Percentiles rank a stretch among this genome's conserved stretches.
Evolutionary conservation across 352 stramenopile species (phyloP).

Genomic region (Phytophthora melonis): DNA sequence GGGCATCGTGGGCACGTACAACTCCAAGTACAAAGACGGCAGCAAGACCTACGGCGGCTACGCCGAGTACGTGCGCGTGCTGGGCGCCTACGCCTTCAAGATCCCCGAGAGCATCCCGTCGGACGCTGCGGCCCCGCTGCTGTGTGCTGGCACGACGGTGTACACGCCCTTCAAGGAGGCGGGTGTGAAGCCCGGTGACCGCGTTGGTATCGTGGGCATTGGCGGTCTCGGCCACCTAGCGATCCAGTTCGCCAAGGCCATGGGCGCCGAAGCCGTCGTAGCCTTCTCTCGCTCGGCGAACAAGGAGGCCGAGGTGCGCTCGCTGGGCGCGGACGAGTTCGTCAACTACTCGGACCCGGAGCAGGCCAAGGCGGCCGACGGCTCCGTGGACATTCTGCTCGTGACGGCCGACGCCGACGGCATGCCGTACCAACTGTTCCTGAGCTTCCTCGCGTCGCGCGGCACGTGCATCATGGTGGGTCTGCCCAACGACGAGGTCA

Average conservation of each 20-base stretch:
- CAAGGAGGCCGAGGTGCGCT: conserved; percentile 63
- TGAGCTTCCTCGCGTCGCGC: conserved; percentile 58
- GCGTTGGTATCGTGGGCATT: conserved; percentile 83
- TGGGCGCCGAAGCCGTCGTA: conserved; percentile 64
- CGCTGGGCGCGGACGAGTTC: conserved; percentile 75
- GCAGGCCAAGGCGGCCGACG: conserved; percentile 30
- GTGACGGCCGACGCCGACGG: conserved; percentile 72
- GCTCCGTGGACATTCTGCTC: conserved; percentile 75
- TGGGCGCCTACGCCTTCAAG: conserved; percentile 68
- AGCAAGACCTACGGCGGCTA: conserved; percentile 67
- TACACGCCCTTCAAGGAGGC: conserved; percentile 76
- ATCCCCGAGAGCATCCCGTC: conserved; percentile 79
- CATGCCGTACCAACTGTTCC: conserved; percentile 56
- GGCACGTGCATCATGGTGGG: conserved; percentile 79
- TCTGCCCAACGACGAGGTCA: conserved; percentile 65
- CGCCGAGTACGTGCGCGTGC: conserved; percentile 69
- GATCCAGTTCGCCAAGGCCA: conserved; percentile 84
- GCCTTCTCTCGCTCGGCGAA: conserved; percentile 69
- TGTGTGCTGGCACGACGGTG: conserved; percentile 89
- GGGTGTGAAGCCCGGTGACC: conserved; percentile 55
- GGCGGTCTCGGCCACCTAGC: conserved; percentile 88
- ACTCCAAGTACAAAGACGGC: conserved; percentile 57
- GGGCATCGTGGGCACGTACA: conserved; percentile 60
- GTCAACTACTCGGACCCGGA: conserved; percentile 61
- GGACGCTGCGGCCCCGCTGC: conserved; percentile 62